A percentile compares a stretch with the other conserved stretches of the same genome.
Evolutionary conservation across 305 asterid species (phyloP).

Genomic region (Fraxinus paxiana): DNA sequence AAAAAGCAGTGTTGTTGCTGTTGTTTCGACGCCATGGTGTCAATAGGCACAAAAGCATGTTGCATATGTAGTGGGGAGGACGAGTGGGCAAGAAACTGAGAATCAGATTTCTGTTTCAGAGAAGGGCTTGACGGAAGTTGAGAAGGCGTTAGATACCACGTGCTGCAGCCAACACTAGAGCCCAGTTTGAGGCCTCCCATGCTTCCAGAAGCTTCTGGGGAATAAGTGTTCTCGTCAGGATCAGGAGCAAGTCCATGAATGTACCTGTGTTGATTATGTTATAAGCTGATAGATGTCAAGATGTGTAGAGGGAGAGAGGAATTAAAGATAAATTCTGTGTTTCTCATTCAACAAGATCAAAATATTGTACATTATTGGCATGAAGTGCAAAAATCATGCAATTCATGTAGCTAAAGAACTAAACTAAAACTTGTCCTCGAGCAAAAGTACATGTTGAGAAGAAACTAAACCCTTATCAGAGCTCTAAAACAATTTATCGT

Average conservation of each 20-base stretch:
- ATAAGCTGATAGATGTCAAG: background rate
- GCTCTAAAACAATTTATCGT: background rate
- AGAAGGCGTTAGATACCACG: conserved; percentile 66
- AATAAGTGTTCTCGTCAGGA: conserved; percentile 47
- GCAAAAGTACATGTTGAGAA: background rate
- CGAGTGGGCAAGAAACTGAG: conserved; percentile 45
- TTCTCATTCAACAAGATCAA: background rate
- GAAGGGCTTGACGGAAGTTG: conserved; percentile 57
- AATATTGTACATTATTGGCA: background rate
- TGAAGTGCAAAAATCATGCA: background rate
- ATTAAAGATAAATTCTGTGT: conserved; percentile 5
- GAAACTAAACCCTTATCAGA: background rate
- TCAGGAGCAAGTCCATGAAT: conserved; percentile 48
- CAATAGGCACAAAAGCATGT: conserved; percentile 45
- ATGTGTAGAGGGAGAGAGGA: background rate
- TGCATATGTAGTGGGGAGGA: conserved; percentile 44
- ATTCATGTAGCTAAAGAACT: background rate
- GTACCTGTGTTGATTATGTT: conserved; percentile 41
- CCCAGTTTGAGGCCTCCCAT: conserved; percentile 51
- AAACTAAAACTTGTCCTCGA: background rate
- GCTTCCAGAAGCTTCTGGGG: conserved; percentile 53
- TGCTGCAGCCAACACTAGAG: conserved; percentile 44
- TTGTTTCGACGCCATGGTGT: conserved; percentile 45
- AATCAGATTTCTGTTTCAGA: conserved; percentile 47
- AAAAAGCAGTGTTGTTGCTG: conserved; percentile 66